phyloP scores from a whole-genome alignment of 257 asterid species.

The Solanum rostratum region DNA sequence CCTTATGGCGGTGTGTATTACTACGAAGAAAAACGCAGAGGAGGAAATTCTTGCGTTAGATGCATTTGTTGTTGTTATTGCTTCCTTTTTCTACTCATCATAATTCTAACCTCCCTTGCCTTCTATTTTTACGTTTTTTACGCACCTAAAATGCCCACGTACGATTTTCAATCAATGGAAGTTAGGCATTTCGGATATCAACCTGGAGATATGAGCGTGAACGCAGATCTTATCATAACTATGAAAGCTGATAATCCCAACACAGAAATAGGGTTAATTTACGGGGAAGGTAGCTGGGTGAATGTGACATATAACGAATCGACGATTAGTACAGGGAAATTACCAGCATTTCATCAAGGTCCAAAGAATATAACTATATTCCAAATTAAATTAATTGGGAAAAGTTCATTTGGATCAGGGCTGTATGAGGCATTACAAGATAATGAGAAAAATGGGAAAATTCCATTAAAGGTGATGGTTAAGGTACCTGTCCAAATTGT shows the following conservation, averaged over 20 bases:
- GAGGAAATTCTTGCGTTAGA: slow-evolving; percentile 6
- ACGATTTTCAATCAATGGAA: slow-evolving; percentile 14
- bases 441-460: slow-evolving; percentile 4
- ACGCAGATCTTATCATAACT: slow-evolving; percentile 11
- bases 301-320: slow-evolving; percentile 17
- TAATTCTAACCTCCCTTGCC: background rate
- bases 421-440: slow-evolving; percentile 17
- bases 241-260: slow-evolving; percentile 44
- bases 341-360: slow-evolving; percentile 38
- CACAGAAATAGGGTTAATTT: slow-evolving; percentile 20
- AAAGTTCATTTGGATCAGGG: slow-evolving; percentile 22
- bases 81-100: slow-evolving; percentile 22
- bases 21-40: background rate
- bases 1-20: slow-evolving; percentile 10
- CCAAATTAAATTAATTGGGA: slow-evolving; percentile 26
- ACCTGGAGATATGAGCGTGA: slow-evolving; percentile 27
- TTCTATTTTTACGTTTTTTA: slow-evolving; percentile 12
- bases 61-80: slow-evolving; percentile 45
- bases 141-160: slow-evolving; percentile 32
- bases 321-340: slow-evolving; percentile 24
- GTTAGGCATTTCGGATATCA: slow-evolving; percentile 24
- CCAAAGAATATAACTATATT: slow-evolving; percentile 22
- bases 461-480: slow-evolving; percentile 37
- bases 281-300: slow-evolving; percentile 21
- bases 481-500: slow-evolving; percentile 27